Evolutionary conservation across 1,284 basidiomycete species (phyloP).

Genomic region (Cerioporus squamosus): DNA sequence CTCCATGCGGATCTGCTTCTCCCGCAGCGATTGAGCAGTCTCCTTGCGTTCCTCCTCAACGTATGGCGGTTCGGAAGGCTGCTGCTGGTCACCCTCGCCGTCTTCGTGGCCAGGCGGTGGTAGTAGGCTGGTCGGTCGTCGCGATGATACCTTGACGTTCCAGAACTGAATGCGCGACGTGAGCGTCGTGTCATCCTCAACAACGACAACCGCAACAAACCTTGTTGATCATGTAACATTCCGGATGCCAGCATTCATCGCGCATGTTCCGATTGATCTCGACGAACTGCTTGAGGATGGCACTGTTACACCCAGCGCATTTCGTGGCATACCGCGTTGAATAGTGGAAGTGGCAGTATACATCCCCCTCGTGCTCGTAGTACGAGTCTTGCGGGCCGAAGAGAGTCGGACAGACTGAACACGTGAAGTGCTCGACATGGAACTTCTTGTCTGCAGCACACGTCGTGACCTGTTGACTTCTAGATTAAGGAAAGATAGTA

Average conservation of each 20-base stretch:
- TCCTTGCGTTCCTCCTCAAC: slow-evolving; percentile 81
- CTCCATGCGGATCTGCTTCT: slow-evolving; percentile 95
- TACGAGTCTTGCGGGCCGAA: slow-evolving; percentile 99
- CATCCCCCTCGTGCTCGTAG: slow-evolving; percentile 96
- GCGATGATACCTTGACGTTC: slow-evolving; percentile 96
- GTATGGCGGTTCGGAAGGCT: slow-evolving; percentile 50
- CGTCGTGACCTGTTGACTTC: slow-evolving; percentile 21
- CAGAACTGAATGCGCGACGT: slow-evolving; percentile 76
- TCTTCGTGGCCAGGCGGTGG: slow-evolving; percentile 51
- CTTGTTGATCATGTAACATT: slow-evolving; percentile 99
- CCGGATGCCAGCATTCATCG: slow-evolving; percentile 99
- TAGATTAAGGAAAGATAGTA: slow-evolving; percentile 30
- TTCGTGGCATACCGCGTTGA: slow-evolving; percentile 98
- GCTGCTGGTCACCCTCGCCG: slow-evolving; percentile 41
- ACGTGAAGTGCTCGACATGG: slow-evolving; percentile 99
- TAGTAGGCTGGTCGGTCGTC: slow-evolving; percentile 61
- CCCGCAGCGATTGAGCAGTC: slow-evolving; percentile 84
- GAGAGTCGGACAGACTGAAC: slow-evolving; percentile 93
- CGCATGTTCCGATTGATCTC: slow-evolving; percentile 98
- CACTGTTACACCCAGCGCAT: slow-evolving; percentile 96
- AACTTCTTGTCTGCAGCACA: slow-evolving; percentile 87
- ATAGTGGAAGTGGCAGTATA: slow-evolving; percentile 98
- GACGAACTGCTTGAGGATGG: slow-evolving; percentile 99
- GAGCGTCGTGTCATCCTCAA: too few relatives aligned
- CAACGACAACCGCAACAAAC: slow-evolving; percentile 40